Evolutionary conservation across 768 basidiomycete species (phyloP).

Genomic region (Asterophora lycoperdoides): DNA sequence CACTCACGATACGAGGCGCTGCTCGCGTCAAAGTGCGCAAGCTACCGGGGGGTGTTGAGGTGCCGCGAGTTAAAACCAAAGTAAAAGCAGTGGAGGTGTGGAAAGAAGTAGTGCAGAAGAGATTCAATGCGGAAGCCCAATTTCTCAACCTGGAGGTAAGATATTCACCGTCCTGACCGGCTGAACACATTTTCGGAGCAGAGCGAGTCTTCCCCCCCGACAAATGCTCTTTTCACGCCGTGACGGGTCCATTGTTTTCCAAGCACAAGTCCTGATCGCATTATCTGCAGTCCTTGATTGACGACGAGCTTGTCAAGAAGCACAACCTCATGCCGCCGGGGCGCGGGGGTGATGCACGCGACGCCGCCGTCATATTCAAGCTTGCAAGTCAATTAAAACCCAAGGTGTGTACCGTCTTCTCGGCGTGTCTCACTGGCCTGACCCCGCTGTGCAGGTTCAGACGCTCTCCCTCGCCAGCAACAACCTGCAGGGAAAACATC

Average conservation of each 20-base stretch:
- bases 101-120: conserved; percentile 66
- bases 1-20: conserved; percentile 65
- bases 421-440: conserved; percentile 7
- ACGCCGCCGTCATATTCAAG: conserved; percentile 86
- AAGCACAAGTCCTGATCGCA: conserved; percentile 16
- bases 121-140: conserved; percentile 65
- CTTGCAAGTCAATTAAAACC: conserved; percentile 77
- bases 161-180: conserved; percentile 15
- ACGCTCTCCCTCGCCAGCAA: conserved; percentile 85
- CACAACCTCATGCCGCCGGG: conserved; percentile 72
- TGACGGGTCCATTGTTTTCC: conserved; percentile 16
- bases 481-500: conserved; percentile 51
- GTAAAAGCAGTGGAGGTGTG: conserved; percentile 57
- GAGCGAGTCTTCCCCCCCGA: conserved; percentile 13
- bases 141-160: conserved; percentile 84
- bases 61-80: conserved; percentile 7
- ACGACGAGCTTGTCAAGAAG: conserved; percentile 73
- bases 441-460: conserved; percentile 45
- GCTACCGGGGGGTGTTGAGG: background rate
- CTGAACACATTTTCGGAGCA: conserved; percentile 19
- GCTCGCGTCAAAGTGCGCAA: conserved; percentile 23
- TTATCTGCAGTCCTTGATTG: conserved; percentile 59
- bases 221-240: conserved; percentile 16
- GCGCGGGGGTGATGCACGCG: conserved; percentile 54
- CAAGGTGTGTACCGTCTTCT: conserved; percentile 37